These are phyloP conservation scores for Phylloporus sp. DNA, from an alignment of 768 basidiomycete species.

Conservation along the genomic window DNA sequence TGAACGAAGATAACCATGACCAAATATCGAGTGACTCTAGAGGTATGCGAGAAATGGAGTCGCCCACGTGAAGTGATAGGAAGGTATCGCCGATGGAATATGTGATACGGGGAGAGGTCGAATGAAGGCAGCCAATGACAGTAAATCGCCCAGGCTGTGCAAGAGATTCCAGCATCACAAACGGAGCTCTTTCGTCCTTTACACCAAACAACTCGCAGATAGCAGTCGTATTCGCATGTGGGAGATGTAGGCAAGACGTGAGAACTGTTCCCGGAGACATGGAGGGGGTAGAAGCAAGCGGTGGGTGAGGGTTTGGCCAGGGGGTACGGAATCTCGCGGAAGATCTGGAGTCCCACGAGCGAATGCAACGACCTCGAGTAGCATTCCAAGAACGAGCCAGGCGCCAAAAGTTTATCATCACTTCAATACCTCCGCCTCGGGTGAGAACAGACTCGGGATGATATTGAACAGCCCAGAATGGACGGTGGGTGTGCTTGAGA, in stretches of 20 bases:
- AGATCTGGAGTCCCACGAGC: constrained; percentile 39
- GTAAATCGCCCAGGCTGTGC: constrained; percentile 70
- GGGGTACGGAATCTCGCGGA: constrained; percentile 40
- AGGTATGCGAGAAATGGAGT: constrained; percentile 32
- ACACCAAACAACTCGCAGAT: constrained; percentile 64
- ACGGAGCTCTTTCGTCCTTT: constrained; percentile 51
- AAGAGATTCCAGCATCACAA: constrained; percentile 72
- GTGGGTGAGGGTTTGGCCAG: constrained; percentile 50
- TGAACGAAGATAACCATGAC: constrained; percentile 71
- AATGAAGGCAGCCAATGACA: constrained; percentile 59
- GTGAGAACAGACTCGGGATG: constrained; percentile 84
- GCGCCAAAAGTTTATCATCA: constrained; percentile 70
- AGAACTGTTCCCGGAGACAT: constrained; percentile 28
- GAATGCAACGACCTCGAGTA: constrained; percentile 32
- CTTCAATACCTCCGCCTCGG: constrained; percentile 58
- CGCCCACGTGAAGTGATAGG: constrained; percentile 43
- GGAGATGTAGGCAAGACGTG: constrained; percentile 40
- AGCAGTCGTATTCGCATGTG: constrained; percentile 37
- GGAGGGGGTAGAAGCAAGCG: constrained; percentile 13
- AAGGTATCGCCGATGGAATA: constrained; percentile 48
- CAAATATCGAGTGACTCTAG: constrained; percentile 57
- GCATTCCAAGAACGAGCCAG: constrained; percentile 57
- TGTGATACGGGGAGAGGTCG: constrained; percentile 52
- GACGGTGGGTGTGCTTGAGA: constrained; percentile 52
- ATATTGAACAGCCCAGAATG: constrained; percentile 88